A percentile compares a stretch with the other conserved stretches of the same genome.
Evolutionary conservation across 345 rosid genomes (phyloP).

Genomic region (Salix suchowensis): DNA sequence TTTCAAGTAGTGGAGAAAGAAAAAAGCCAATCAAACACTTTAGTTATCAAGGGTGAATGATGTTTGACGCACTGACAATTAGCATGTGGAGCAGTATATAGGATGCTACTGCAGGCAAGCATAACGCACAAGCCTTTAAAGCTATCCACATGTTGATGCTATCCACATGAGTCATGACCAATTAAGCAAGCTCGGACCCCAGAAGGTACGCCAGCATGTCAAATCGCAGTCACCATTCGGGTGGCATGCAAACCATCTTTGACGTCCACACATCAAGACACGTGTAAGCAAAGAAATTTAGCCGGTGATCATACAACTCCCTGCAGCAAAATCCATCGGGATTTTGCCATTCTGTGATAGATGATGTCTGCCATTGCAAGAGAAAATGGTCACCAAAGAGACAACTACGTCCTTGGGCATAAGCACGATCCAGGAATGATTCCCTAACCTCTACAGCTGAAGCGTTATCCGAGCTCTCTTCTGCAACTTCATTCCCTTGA

Average conservation of each 20-base stretch:
- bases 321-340: neutral
- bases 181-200: neutral
- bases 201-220: neutral
- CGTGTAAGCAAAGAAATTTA: neutral
- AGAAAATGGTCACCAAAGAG: neutral
- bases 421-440: neutral
- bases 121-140: neutral
- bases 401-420: neutral
- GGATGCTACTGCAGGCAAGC: neutral
- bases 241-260: neutral
- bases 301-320: neutral
- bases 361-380: neutral
- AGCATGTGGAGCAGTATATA: no score
- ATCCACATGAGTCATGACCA: neutral
- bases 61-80: no score
- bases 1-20: no score
- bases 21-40: no score
- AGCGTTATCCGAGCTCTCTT: conserved; percentile 92
- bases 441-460: conserved; percentile 86
- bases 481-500: conserved; percentile 92
- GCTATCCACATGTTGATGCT: neutral
- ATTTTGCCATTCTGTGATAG: neutral
- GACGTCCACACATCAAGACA: neutral
- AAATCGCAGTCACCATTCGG: neutral
- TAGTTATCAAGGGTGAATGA: no score